These are phyloP conservation scores for Kluyveromyces starmeri DNA, from an alignment of 805 yeast species.

Conservation along the genomic window DNA sequence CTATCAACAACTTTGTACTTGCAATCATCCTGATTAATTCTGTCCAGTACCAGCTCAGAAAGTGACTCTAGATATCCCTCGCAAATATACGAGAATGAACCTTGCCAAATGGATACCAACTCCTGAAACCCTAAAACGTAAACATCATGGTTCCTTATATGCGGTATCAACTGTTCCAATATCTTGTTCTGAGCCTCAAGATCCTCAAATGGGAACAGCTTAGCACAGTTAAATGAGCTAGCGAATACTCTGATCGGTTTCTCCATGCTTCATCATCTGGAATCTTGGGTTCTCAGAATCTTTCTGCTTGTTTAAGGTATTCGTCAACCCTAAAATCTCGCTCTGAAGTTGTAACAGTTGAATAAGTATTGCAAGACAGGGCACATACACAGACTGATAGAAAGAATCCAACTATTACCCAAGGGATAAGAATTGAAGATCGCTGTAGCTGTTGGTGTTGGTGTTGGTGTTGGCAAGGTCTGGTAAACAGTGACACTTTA, in stretches of 20 bases:
- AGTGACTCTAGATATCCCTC: conserved; percentile 31
- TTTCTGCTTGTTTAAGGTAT: too few species aligned
- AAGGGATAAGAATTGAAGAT: too few species aligned
- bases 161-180: conserved; percentile 30
- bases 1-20: conserved; percentile 36
- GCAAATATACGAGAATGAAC: conserved; percentile 35
- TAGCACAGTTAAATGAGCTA: conserved; percentile 51
- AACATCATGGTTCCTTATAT: conserved; percentile 25
- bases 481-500: too few species aligned
- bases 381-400: too few species aligned
- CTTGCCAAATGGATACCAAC: conserved; percentile 46
- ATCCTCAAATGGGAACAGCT: conserved; percentile 32
- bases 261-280: too few species aligned
- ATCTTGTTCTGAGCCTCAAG: conserved; percentile 26
- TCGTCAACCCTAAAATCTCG: too few species aligned
- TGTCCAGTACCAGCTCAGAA: conserved; percentile 29
- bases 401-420: too few species aligned
- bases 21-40: conserved; percentile 26
- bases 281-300: too few species aligned
- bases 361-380: too few species aligned
- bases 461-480: too few species aligned
- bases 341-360: too few species aligned
- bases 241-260: conserved; percentile 9
- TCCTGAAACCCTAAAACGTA: conserved; percentile 64
- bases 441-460: too few species aligned